These are phyloP conservation scores for Globisporangium uncinulatum DNA, from an alignment of 352 stramenopile genomes.

Conservation along the genomic window DNA sequence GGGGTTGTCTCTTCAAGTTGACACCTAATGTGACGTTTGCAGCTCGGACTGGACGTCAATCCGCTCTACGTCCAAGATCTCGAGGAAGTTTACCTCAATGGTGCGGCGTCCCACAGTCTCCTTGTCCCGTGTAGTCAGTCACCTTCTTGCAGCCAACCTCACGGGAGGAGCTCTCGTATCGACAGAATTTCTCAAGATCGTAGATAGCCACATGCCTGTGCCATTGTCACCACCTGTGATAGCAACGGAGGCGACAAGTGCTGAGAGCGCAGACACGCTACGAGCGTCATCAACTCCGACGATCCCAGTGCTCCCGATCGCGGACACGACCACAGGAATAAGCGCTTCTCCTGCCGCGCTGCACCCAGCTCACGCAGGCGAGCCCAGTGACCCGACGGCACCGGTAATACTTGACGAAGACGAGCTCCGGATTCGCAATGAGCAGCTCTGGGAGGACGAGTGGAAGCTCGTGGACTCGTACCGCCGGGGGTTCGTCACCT, in stretches of 20 bases:
- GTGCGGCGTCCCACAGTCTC: conserved; percentile 14
- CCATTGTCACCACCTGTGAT: not conserved
- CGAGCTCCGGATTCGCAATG: conserved; percentile 19
- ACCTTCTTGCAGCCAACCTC: no score
- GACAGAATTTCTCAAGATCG: conserved; percentile 69
- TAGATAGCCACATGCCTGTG: conserved; percentile 47
- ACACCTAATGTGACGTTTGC: not conserved
- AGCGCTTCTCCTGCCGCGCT: not conserved
- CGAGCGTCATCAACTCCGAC: not conserved
- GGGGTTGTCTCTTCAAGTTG: not conserved
- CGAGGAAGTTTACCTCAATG: conserved; percentile 56
- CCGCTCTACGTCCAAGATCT: conserved; percentile 40
- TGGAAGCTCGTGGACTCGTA: conserved; percentile 60
- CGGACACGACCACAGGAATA: not conserved
- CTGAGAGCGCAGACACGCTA: not conserved
- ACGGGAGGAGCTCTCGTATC: no score
- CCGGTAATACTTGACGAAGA: conserved; percentile 10
- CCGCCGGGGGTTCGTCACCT: conserved; percentile 27
- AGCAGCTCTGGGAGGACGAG: conserved; percentile 35
- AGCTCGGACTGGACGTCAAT: conserved; percentile 61
- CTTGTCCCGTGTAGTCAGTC: not conserved
- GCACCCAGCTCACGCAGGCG: not conserved
- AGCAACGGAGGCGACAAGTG: not conserved
- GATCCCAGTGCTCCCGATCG: conserved; percentile 1
- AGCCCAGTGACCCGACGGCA: not conserved